phyloP scores from a whole-genome alignment of 768 basidiomycete genomes.

The Wakefieldia striispora region DNA sequence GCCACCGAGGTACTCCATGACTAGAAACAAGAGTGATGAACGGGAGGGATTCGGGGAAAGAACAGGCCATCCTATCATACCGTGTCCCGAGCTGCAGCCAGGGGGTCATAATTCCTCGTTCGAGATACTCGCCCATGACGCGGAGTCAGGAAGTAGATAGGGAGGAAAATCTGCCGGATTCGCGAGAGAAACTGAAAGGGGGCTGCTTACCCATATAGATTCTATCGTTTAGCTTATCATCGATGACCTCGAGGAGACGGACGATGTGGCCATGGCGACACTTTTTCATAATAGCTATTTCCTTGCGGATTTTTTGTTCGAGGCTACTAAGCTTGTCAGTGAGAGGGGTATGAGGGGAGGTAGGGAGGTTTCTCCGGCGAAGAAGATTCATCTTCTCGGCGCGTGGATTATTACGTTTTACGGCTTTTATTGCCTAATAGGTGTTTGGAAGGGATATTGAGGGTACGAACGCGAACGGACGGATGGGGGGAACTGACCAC shows the following conservation, averaged over 20 bases:
- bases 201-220: conserved; percentile 88
- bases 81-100: conserved; percentile 32
- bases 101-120: conserved; percentile 31
- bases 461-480: conserved; percentile 2
- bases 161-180: conserved; percentile 14
- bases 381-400: conserved; percentile 60
- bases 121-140: conserved; percentile 31
- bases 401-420: conserved; percentile 69
- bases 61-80: conserved; percentile 27
- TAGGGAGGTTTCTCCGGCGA: conserved; percentile 45
- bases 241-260: conserved; percentile 88
- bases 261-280: conserved; percentile 89
- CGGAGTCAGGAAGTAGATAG: conserved; percentile 23
- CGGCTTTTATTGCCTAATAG: conserved; percentile 74
- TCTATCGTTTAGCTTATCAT: conserved; percentile 82
- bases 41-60: conserved; percentile 5
- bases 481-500: conserved; percentile 35
- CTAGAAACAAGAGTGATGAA: conserved; percentile 41
- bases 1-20: conserved; percentile 95
- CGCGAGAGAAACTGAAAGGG: conserved; percentile 8
- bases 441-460: conserved; percentile 6
- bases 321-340: conserved; percentile 67
- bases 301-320: conserved; percentile 83
- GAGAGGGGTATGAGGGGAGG: conserved; percentile 49
- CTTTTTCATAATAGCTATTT: conserved; percentile 99